Base-by-base conservation (phyloP, 2,329 filamentous ascomycete genomes). In the Alternaria atra region DNA sequence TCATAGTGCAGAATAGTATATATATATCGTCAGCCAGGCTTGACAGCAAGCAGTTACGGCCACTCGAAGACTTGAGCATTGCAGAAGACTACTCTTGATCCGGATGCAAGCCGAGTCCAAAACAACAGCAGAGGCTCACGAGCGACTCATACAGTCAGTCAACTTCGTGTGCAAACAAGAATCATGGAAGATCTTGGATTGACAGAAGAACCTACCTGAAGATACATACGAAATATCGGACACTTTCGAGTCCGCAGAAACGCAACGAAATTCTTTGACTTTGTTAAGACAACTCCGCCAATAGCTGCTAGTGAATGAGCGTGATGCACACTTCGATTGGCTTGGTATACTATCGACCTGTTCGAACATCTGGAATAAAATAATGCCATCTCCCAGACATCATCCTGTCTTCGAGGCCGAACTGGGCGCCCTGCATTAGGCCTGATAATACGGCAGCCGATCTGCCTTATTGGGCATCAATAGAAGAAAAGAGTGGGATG, bases 301-400 rank as follows among this genome's bases (percentile, higher is more conserved):
- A 13, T 55, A 34, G 43, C 34, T 55, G 15, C 43, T 55, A 42
- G 34, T 17, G 6, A 32, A 50, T 30, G 43, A 55, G n/a, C 32
- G 30, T 6, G 43, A 55, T 23, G 13, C 42, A 17, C 34, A 50
- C 17, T 55, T 42, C 23, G 53, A 55, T 17, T 55, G 53, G 27
- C 25, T 42, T 4, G 34, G 34, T 20, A 34, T 55, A 34, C 20
- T 40, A 13, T 17, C 25, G 9, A 50, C 25, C 17, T 50, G 43
- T 37, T 42, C 43, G 20, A 6, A 23, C 13, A 32, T 55, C 34
- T 55, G 25, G 43, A 40, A 50, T 5, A 13, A 23, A 6, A 50
- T 34, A 1, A n/a, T 48, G 34, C 25, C 25, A 30, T 12, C 17
- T 12, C 43, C 42, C 8, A 13, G 17, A 39, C 13, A 23, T 3